Percentiles rank a stretch among this genome's conserved stretches.
phyloP scores from a whole-genome alignment of 106 monocot species.

The Ottelia alismoides region DNA sequence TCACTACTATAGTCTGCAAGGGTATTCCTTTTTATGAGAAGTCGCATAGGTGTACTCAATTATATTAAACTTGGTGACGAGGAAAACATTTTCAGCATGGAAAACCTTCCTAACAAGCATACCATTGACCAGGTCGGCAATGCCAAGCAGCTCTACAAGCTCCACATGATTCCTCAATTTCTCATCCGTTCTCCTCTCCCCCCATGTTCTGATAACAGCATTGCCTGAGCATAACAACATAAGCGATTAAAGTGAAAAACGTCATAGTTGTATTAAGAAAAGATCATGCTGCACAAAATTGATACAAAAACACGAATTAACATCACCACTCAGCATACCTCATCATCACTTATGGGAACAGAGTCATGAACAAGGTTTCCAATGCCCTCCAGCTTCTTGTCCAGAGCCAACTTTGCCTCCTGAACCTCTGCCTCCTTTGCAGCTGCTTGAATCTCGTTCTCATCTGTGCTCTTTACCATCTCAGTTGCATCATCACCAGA shows the following conservation, averaged over 20 bases:
- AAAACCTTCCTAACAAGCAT: too few relatives aligned
- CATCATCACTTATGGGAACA: constrained; percentile 79
- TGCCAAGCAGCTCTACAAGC: constrained; percentile 66
- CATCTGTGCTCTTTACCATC: constrained; percentile 71
- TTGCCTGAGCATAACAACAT: constrained; percentile 29
- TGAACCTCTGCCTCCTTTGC: constrained; percentile 73
- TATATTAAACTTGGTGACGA: too few relatives aligned
- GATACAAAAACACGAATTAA: too few relatives aligned
- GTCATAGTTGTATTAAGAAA: too few relatives aligned
- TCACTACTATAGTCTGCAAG: too few relatives aligned
- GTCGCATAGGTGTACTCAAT: too few relatives aligned
- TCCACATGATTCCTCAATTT: constrained; percentile 86
- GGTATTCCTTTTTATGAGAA: too few relatives aligned
- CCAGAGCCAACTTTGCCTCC: constrained; percentile 65
- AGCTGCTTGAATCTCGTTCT: constrained; percentile 46
- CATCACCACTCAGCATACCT: constrained; percentile 45
- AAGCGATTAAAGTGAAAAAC: neutral
- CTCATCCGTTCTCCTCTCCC: constrained; percentile 44
- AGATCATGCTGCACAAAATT: too few relatives aligned
- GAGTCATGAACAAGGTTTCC: constrained; percentile 93
- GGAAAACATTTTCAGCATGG: too few relatives aligned
- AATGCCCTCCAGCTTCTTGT: constrained; percentile 48
- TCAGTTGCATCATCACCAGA: constrained; percentile 66
- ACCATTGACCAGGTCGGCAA: constrained; percentile 82
- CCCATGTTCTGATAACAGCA: constrained; percentile 49